Percentiles rank a stretch among this genome's conserved stretches.
Evolutionary conservation across 345 rosid species (phyloP).

Genomic region (Melaleuca alternifolia): DNA sequence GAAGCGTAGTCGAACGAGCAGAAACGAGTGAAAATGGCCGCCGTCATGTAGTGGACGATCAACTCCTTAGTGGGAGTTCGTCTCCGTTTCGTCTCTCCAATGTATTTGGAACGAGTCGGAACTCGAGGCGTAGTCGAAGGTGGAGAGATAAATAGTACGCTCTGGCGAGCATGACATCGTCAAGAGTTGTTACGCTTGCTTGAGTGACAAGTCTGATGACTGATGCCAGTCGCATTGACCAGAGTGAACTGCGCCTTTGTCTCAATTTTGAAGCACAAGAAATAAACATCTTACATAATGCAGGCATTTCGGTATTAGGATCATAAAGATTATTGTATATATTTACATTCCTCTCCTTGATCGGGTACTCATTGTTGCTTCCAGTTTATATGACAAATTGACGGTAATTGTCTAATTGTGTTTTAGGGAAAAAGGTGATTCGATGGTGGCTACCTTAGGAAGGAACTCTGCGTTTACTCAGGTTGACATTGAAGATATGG

Average conservation of each 20-base stretch:
- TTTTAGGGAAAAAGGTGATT: constrained; percentile 67
- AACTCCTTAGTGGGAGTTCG: not conserved
- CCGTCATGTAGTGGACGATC: not conserved
- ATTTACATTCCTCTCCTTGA: not conserved
- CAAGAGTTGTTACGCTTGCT: not conserved
- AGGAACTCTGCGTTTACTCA: constrained; percentile 53
- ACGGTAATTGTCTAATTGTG: not conserved
- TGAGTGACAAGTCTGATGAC: not conserved
- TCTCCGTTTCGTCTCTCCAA: not conserved
- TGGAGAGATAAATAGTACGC: not conserved
- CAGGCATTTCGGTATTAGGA: not conserved
- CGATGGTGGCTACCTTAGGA: constrained; percentile 68
- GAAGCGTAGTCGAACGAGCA: not conserved
- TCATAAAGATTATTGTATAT: too few relatives aligned
- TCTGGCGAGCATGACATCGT: not conserved
- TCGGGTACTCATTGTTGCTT: not conserved
- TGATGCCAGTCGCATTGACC: not conserved
- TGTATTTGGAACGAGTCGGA: not conserved
- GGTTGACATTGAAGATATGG: constrained; percentile 45
- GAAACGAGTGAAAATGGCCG: not conserved
- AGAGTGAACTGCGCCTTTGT: not conserved
- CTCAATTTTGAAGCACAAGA: not conserved
- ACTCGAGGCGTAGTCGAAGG: not conserved
- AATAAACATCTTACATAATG: not conserved
- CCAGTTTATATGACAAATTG: not conserved